Conservation (phyloP, 2,329 filamentous ascomycete species). For the Nigrograna mackinnonii region DNA sequence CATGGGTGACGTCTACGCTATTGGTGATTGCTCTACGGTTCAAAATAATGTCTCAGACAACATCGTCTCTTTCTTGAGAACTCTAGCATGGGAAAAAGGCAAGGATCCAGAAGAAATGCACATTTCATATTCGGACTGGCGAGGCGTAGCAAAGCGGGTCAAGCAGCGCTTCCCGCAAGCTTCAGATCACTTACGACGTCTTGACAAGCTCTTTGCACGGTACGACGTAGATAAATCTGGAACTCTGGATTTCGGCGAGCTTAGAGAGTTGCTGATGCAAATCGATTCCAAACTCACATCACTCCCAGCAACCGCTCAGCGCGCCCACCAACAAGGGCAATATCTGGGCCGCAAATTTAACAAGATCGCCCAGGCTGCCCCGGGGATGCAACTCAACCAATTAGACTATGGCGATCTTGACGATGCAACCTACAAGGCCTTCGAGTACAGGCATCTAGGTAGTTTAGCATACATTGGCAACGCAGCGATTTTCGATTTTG, state of each 20-base stretch:
- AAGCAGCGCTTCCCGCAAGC: conserved; percentile 91
- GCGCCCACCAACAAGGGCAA: conserved; percentile 91
- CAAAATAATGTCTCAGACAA: conserved; percentile 97
- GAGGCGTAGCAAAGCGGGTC: conserved; percentile 78
- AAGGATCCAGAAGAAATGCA: conserved; percentile 87
- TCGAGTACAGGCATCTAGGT: conserved; percentile 91
- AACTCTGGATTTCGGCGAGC: conserved; percentile 90
- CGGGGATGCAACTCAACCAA: conserved; percentile 77
- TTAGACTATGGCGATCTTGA: conserved; percentile 89
- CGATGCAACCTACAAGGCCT: conserved; percentile 89
- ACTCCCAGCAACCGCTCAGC: conserved; percentile 91
- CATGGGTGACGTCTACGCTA: conserved; percentile 91
- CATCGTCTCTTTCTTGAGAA: conserved; percentile 86
- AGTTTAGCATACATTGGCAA: conserved; percentile 95
- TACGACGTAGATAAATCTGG: conserved; percentile 94
- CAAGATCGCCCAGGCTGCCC: conserved; percentile 77
- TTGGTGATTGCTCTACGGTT: conserved; percentile 94
- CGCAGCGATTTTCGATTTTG: conserved; percentile 90
- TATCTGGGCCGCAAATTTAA: conserved; percentile 96
- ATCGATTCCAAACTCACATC: conserved; percentile 96
- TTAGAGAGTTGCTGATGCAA: conserved; percentile 83
- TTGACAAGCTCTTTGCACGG: conserved; percentile 87
- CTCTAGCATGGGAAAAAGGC: conserved; percentile 87
- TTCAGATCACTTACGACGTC: conserved; percentile 78
- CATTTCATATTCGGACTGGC: conserved; percentile 87